Evolutionary conservation across 352 stramenopile genomes (phyloP).

Genomic region (Lagenidium sp.): DNA sequence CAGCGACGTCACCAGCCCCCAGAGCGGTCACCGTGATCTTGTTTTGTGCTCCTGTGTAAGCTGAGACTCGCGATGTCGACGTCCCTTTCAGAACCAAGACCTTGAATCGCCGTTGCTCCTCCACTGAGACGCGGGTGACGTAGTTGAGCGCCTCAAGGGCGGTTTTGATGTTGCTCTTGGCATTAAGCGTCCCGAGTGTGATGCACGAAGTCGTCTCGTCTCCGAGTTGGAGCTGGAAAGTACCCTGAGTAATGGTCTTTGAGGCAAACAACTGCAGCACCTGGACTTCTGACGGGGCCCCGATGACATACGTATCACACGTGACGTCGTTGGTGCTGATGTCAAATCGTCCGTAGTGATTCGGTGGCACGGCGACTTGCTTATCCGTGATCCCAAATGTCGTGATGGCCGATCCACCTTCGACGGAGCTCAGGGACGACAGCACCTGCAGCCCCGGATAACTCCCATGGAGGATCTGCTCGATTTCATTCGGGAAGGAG

Average conservation of each 20-base stretch:
- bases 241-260: constrained; percentile 47
- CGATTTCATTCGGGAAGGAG: constrained; percentile 42
- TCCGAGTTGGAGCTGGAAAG: constrained; percentile 47
- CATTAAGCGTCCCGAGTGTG: constrained; percentile 17
- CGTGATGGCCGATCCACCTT: constrained; percentile 14
- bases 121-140: constrained; percentile 26
- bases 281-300: constrained; percentile 46
- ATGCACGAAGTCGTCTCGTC: constrained; percentile 43
- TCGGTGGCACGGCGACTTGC: constrained; percentile 15
- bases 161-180: constrained; percentile 23
- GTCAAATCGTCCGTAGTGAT: constrained; percentile 40
- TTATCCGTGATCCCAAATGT: constrained; percentile 17
- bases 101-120: constrained; percentile 52
- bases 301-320: constrained; percentile 64
- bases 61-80: constrained; percentile 26
- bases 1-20: constrained; percentile 17
- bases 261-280: constrained; percentile 58
- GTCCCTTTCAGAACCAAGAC: constrained; percentile 39
- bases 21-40: constrained; percentile 31
- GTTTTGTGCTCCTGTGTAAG: constrained; percentile 15
- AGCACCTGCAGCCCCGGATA: constrained; percentile 44
- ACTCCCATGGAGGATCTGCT: constrained; percentile 15
- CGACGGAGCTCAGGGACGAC: constrained; percentile 38
- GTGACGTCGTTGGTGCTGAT: constrained; percentile 35
- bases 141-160: constrained; percentile 29